Percentiles rank a stretch among this genome's conserved stretches.
These are phyloP conservation scores for Forsythia suspensa DNA, from an alignment of 257 asterid species.

Conservation along the genomic window DNA sequence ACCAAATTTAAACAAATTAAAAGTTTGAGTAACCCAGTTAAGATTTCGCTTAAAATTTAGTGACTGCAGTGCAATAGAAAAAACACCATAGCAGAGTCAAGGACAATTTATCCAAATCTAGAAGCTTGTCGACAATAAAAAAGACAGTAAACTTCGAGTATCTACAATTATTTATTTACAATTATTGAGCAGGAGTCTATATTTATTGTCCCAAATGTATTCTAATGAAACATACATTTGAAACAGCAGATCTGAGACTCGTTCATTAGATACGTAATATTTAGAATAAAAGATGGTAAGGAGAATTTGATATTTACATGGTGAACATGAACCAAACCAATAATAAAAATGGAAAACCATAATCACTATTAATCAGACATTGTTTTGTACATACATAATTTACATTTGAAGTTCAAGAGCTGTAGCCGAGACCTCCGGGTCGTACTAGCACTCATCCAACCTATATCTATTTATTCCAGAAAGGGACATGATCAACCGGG, in stretches of 20 bases:
- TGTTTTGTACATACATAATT: constrained; percentile 15
- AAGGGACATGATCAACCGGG: neutral
- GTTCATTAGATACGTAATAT: no score
- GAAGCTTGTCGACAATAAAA: neutral
- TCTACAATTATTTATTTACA: no score
- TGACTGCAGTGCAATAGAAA: no score
- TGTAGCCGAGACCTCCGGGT: neutral
- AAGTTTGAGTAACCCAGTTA: no score
- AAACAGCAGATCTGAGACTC: no score
- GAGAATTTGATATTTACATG: neutral
- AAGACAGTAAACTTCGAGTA: neutral
- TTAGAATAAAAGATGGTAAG: neutral
- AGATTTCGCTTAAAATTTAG: no score
- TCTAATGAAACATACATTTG: no score
- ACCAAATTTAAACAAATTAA: no score
- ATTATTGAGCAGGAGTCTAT: no score
- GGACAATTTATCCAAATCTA: neutral
- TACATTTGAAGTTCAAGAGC: constrained; percentile 21
- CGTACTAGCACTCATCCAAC: neutral
- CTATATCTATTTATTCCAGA: neutral
- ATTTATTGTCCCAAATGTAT: no score
- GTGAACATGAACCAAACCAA: neutral
- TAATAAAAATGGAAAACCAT: neutral
- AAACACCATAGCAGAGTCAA: no score
- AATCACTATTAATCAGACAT: neutral